phyloP scores from a whole-genome alignment of 352 stramenopile species.

The Phytophthora multivora region DNA sequence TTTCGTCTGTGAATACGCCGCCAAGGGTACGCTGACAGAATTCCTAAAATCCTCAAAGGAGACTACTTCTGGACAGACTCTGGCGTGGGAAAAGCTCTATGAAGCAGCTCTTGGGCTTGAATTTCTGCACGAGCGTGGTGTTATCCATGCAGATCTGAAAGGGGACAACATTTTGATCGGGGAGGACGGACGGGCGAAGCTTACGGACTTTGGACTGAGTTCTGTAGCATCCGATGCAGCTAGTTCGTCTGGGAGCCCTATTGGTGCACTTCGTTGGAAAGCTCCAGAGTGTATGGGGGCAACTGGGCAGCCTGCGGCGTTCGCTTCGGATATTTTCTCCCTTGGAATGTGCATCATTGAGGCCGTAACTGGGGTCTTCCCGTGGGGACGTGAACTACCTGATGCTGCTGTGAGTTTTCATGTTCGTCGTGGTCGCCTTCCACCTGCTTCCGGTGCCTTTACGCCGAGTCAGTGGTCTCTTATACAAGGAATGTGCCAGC shows the following conservation, averaged over 20 bases:
- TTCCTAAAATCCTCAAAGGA: constrained; percentile 10
- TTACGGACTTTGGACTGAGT: constrained; percentile 37
- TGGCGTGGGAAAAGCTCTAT: constrained; percentile 28
- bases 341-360: constrained; percentile 32
- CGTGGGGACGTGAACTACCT: constrained; percentile 14
- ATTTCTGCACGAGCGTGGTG: constrained; percentile 22
- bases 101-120: constrained; percentile 28
- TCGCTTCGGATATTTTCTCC: background rate
- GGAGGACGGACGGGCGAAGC: constrained; percentile 24
- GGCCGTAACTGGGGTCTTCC: constrained; percentile 13
- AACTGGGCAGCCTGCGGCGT: background rate
- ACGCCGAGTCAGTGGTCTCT: constrained; percentile 21
- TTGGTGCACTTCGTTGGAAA: constrained; percentile 11
- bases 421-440: constrained; percentile 6
- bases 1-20: constrained; percentile 32
- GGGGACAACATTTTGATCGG: constrained; percentile 35
- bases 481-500: constrained; percentile 22
- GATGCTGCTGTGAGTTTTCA: constrained; percentile 22
- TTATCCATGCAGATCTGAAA: constrained; percentile 32
- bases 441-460: constrained; percentile 3
- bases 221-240: background rate
- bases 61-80: background rate
- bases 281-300: background rate
- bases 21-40: constrained; percentile 14
- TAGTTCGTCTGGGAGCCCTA: constrained; percentile 1